Evolutionary conservation across 2,329 filamentous ascomycete genomes (phyloP).

Genomic region (Parasarocladium wereldwijsianum): DNA sequence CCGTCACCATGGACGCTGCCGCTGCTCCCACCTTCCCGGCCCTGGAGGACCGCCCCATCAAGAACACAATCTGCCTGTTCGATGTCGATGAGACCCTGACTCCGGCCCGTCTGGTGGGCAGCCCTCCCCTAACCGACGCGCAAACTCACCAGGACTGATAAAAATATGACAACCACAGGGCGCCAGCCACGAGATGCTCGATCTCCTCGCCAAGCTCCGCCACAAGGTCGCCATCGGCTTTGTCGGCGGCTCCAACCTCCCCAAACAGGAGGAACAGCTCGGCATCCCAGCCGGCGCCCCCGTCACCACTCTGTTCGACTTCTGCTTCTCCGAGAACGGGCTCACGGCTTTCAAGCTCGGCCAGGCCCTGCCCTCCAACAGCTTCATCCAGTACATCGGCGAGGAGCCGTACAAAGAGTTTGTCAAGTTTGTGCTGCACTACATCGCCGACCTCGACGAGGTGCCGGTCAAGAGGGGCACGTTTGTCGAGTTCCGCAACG

Average conservation of each 20-base stretch:
- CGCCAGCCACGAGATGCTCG: slow-evolving; percentile 69
- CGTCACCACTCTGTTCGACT: slow-evolving; percentile 87
- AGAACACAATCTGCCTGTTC: slow-evolving; percentile 90
- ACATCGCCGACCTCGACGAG: slow-evolving; percentile 72
- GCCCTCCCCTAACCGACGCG: not conserved
- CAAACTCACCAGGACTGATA: not conserved
- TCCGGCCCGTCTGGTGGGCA: slow-evolving; percentile 57
- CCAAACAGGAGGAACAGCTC: slow-evolving; percentile 93
- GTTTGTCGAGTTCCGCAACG: slow-evolving; percentile 79
- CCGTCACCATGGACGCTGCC: slow-evolving; percentile 26
- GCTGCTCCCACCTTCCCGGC: slow-evolving; percentile 44
- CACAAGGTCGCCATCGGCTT: slow-evolving; percentile 81
- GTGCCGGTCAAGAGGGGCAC: slow-evolving; percentile 73
- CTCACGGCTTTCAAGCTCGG: slow-evolving; percentile 82
- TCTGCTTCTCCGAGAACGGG: slow-evolving; percentile 94
- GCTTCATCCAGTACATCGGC: slow-evolving; percentile 85
- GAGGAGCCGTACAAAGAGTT: slow-evolving; percentile 71
- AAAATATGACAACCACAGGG: slow-evolving; percentile 26
- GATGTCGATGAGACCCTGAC: slow-evolving; percentile 93
- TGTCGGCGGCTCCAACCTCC: slow-evolving; percentile 83
- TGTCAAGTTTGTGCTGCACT: slow-evolving; percentile 62
- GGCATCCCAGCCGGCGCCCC: slow-evolving; percentile 45
- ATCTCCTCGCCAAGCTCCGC: slow-evolving; percentile 64
- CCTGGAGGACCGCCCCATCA: slow-evolving; percentile 69
- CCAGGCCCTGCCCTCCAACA: slow-evolving; percentile 57